Conservation (phyloP, 2,329 filamentous ascomycete species). For the Venturia nashicola region DNA sequence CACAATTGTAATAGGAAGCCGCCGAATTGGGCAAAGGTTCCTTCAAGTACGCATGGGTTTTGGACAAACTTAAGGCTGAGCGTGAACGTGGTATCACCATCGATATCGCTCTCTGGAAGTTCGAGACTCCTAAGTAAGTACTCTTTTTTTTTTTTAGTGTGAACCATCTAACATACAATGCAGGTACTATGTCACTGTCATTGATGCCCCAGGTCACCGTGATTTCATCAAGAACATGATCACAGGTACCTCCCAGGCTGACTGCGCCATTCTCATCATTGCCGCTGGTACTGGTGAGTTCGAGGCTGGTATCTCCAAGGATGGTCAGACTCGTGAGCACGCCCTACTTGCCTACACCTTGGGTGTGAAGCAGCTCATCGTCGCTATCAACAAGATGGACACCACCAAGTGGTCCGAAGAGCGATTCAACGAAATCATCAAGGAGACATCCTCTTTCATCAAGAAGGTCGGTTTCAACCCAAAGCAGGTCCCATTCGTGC, state of each 20-base stretch:
- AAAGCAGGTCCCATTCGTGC: slow-evolving; percentile 96
- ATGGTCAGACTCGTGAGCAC: slow-evolving; percentile 99
- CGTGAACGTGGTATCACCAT: slow-evolving; percentile 99
- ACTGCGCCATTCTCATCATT: slow-evolving; percentile 99
- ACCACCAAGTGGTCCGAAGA: slow-evolving; percentile 96
- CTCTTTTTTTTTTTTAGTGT: too few species aligned
- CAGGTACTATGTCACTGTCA: slow-evolving; percentile 19
- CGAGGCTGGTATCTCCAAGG: slow-evolving; percentile 99
- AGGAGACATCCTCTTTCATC: slow-evolving; percentile 99
- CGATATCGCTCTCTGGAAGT: slow-evolving; percentile 99
- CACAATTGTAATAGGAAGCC: slow-evolving; percentile 56
- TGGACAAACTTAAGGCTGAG: slow-evolving; percentile 99
- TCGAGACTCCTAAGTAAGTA: slow-evolving; percentile 85
- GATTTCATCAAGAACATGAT: slow-evolving; percentile 99
- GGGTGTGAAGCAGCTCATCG: slow-evolving; percentile 99
- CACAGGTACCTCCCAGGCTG: slow-evolving; percentile 99
- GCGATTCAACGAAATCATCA: slow-evolving; percentile 98
- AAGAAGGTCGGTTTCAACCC: slow-evolving; percentile 99
- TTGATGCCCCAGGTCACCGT: slow-evolving; percentile 95
- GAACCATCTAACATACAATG: slow-evolving; percentile 14
- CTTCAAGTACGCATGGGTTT: slow-evolving; percentile 99
- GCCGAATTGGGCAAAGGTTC: slow-evolving; percentile 99
- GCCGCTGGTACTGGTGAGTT: slow-evolving; percentile 99
- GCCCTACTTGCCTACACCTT: slow-evolving; percentile 99
- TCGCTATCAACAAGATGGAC: slow-evolving; percentile 99